Percentiles rank a stretch among this genome's conserved stretches.
Evolutionary conservation across 148 eudicot species (phyloP).

Genomic region (Nepenthes gracilis): DNA sequence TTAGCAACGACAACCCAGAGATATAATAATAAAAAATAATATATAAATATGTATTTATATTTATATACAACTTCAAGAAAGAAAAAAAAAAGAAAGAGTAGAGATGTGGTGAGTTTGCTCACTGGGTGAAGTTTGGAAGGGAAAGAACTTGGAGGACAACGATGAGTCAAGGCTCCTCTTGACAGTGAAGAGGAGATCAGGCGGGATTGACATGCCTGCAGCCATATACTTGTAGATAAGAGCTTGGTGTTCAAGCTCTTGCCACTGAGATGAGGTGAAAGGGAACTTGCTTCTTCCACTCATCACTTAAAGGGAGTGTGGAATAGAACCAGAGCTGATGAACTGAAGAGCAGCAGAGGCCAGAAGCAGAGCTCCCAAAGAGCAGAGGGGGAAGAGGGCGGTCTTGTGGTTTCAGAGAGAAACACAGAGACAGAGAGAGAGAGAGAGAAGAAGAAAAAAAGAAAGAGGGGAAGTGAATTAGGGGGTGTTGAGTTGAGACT

Average conservation of each 20-base stretch:
- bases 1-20: no score
- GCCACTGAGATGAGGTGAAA: slow-evolving; percentile 76
- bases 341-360: no score
- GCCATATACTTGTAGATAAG: slow-evolving; percentile 72
- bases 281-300: slow-evolving; percentile 27
- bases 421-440: no score
- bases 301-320: no score
- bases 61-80: not conserved
- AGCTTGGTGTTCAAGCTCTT: slow-evolving; percentile 86
- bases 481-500: no score
- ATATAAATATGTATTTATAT: slow-evolving; percentile 9
- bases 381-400: no score
- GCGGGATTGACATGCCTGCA: slow-evolving; percentile 69
- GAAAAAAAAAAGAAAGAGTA: not conserved
- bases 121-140: slow-evolving; percentile 22
- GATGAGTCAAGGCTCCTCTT: slow-evolving; percentile 55
- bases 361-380: no score
- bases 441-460: no score
- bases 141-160: slow-evolving; percentile 42
- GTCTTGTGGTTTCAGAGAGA: no score
- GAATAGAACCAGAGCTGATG: no score
- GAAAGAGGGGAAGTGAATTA: not conserved
- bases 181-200: slow-evolving; percentile 66
- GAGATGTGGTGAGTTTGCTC: not conserved
- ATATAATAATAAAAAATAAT: no score